Base-by-base conservation (phyloP, 306 rosid genomes). In the Gleditsia sinensis region DNA sequence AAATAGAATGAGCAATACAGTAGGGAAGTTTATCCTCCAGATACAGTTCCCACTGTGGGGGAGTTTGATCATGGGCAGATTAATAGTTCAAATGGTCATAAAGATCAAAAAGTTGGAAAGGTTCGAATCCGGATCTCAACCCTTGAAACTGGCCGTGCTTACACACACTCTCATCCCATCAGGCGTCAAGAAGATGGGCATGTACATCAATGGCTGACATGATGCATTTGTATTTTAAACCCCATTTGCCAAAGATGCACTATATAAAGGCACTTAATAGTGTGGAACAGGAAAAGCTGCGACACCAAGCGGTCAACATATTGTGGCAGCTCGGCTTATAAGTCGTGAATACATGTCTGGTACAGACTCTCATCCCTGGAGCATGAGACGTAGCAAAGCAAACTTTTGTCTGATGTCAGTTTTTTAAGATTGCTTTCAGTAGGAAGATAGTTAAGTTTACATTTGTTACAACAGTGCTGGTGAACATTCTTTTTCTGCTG, bases 371-470 rank as follows among this genome's bases (percentile, higher is more conserved):
- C 97, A 93, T 86, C 90, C 90, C 14, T 93, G 93, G 93, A 90
- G 98, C 86, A 93, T 89, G 98, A 87, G 98, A 51, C 89, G 95
- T 11, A 93, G 97, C 91, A 93, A 93, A 87, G 98, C 98, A 0
- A 93, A 93, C 89, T 93, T 90, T 77, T 83, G 97, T 39, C 50
- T 93, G 56, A 88, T 90, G 90, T 33, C 91, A 0, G 86, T 90
- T 51, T 83, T 90, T 56, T 82, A 1, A 97, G 98, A 46, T 19
- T 93, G 19, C 14, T 93, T 2, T 78, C 90, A 0, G 59, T 82
- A 6, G 90, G 82, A 49, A 61, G 81, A 79, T 90, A 95, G 97
- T 84, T 93, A 89, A 56, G 93, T 93, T 46, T 86, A 89, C 79
- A n/a, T 55, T 88, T 27, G 33, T 84, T 21, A 93, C 98, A 37